Percentiles rank a stretch among this genome's conserved stretches.
These are phyloP conservation scores for Dalbergia cochinchinensis DNA, from an alignment of 306 rosid species.

Conservation along the genomic window DNA sequence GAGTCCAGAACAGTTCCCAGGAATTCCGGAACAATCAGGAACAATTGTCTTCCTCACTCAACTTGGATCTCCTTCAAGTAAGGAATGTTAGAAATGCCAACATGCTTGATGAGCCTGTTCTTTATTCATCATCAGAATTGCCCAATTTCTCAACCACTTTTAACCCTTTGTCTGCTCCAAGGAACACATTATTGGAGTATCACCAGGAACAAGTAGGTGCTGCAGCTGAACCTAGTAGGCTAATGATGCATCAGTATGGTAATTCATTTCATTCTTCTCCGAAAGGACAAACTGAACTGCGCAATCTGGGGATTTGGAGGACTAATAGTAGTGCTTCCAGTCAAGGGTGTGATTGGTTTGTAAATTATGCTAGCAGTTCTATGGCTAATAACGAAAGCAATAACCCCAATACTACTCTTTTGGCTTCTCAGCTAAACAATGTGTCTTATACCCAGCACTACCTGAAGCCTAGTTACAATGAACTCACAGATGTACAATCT, in stretches of 20 bases:
- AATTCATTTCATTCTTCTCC: slow-evolving; percentile 43
- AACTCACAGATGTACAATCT: slow-evolving; percentile 30
- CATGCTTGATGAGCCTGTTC: slow-evolving; percentile 52
- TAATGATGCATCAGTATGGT: slow-evolving; percentile 30
- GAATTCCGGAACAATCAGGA: slow-evolving; percentile 50
- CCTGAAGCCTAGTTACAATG: slow-evolving; percentile 28
- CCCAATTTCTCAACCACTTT: slow-evolving; percentile 51
- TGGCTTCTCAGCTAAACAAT: slow-evolving; percentile 43
- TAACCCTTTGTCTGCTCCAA: slow-evolving; percentile 37
- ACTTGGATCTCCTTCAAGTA: slow-evolving; percentile 62
- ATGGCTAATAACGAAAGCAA: slow-evolving; percentile 27
- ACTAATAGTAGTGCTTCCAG: slow-evolving; percentile 34
- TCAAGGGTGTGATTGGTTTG: slow-evolving; percentile 64
- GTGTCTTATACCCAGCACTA: slow-evolving; percentile 39
- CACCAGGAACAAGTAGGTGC: slow-evolving; percentile 45
- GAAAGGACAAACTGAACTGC: slow-evolving; percentile 43
- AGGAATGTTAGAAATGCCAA: slow-evolving; percentile 63
- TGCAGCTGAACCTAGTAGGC: slow-evolving; percentile 41
- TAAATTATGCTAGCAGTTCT: slow-evolving; percentile 53
- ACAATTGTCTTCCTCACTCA: slow-evolving; percentile 46
- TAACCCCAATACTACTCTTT: slow-evolving; percentile 35
- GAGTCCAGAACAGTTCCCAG: slow-evolving; percentile 60
- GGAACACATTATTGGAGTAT: slow-evolving; percentile 37
- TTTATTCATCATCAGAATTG: slow-evolving; percentile 57
- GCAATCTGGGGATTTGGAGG: slow-evolving; percentile 55